phyloP scores from a whole-genome alignment of 768 basidiomycete species.

The Leccinum obscurum region DNA sequence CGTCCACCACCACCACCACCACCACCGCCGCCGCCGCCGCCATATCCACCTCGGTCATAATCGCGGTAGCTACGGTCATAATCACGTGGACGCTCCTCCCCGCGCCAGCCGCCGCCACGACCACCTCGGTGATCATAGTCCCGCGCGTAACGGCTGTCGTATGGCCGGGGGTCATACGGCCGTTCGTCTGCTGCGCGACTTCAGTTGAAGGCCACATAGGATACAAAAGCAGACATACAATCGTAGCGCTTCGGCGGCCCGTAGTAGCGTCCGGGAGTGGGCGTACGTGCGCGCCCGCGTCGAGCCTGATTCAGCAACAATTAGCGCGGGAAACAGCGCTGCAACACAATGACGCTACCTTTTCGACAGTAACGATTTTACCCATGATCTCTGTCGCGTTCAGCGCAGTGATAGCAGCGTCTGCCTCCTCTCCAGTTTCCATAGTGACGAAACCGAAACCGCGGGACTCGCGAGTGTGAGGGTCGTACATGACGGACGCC shows the following conservation, averaged over 20 bases:
- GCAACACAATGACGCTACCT: constrained; percentile 43
- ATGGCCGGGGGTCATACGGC: constrained; percentile 89
- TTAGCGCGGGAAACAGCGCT: constrained; percentile 1
- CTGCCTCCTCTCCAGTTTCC: constrained; percentile 84
- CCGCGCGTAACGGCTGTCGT: constrained; percentile 82
- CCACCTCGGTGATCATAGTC: constrained; percentile 53
- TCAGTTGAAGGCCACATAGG: neutral
- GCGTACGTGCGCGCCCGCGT: constrained; percentile 84
- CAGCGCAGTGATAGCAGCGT: constrained; percentile 83
- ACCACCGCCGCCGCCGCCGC: constrained; percentile 23
- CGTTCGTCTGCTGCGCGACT: constrained; percentile 58
- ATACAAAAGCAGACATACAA: constrained; percentile 40
- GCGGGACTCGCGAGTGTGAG: constrained; percentile 69
- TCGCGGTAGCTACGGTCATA: constrained; percentile 38
- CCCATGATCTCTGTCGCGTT: constrained; percentile 86
- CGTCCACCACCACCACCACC: constrained; percentile 29
- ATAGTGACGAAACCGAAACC: constrained; percentile 91
- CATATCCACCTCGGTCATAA: constrained; percentile 33
- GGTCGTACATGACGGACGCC: constrained; percentile 71
- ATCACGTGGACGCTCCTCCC: constrained; percentile 35
- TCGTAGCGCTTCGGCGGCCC: constrained; percentile 85
- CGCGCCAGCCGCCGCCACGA: constrained; percentile 43
- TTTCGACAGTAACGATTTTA: constrained; percentile 86
- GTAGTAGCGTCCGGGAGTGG: constrained; percentile 94
- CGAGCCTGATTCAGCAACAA: constrained; percentile 57